Evolutionary conservation across 2,329 filamentous ascomycete species (phyloP).

Genomic region (Paraphaeosphaeria sporulosa): DNA sequence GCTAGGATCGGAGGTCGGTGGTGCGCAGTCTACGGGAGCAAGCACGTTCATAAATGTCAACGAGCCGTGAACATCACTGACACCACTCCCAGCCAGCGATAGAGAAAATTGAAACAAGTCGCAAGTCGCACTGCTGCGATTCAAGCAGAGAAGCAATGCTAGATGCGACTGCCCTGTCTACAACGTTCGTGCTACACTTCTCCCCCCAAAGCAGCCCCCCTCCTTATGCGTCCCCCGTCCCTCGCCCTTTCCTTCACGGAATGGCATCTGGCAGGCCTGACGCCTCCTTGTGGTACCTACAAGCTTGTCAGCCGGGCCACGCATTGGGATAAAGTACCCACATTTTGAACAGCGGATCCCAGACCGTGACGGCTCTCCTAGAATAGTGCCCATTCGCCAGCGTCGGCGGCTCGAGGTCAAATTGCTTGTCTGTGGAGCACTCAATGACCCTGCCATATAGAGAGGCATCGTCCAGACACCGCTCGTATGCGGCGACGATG

Average conservation of each 20-base stretch:
- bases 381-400: slow-evolving; percentile 53
- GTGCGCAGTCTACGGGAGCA: neutral
- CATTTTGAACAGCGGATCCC: slow-evolving; percentile 58
- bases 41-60: neutral
- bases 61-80: neutral
- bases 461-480: slow-evolving; percentile 56
- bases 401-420: slow-evolving; percentile 48
- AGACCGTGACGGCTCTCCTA: slow-evolving; percentile 55
- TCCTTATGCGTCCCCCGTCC: neutral
- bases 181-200: neutral
- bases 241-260: neutral
- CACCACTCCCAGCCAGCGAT: neutral
- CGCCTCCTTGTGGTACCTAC: slow-evolving; percentile 51
- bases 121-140: neutral
- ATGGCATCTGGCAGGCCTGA: slow-evolving; percentile 51
- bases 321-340: slow-evolving; percentile 14
- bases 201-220: neutral
- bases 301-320: slow-evolving; percentile 3
- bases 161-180: neutral
- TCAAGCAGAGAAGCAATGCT: neutral
- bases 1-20: neutral
- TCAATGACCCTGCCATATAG: slow-evolving; percentile 57
- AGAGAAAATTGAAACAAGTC: neutral
- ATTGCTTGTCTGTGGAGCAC: slow-evolving; percentile 53
- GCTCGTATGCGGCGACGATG: slow-evolving; percentile 56